Base-by-base conservation (phyloP, 1,284 basidiomycete species). In the Cryptococcus wingfieldii region DNA sequence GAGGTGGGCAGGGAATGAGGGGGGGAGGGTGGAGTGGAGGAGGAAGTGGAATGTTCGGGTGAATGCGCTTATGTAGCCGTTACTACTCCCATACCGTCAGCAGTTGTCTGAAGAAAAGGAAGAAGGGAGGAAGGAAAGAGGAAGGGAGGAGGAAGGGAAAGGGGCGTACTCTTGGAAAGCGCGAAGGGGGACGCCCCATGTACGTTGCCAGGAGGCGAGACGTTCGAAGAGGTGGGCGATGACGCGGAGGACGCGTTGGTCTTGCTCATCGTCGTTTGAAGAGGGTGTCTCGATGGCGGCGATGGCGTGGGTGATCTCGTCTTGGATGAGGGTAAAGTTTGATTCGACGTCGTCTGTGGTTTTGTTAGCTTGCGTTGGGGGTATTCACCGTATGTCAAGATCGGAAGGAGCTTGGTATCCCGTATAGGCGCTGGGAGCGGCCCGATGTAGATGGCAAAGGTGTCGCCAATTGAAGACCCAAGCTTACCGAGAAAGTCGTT, bases 171-270 rank as follows among this genome's bases (percentile, higher is more conserved):
- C 65, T 38, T 70, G 63, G 23, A 75, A 66, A 1, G 62, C 42
- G 4, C 42, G 14, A 2, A 44, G 42, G 25, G 42, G 42, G 19
- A 44, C 18, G 12, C 42, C 42, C 42, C 42, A 44, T 25, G 42
- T 25, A 6, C 42, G 58, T 48, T 76, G 73, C 77, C 77, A 78
- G 1, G 61, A 41, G 0, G 67, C 63, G 25, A 73, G 50, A 12
- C 72, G 60, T 23, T 75, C 72, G 14, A 77, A 58, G 45, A 75
- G 50, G 41, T 71, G 67, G 4, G 52, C 58, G 65, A 74, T 69
- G 42, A 65, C 50, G 4, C 10, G 18, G 14, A 44, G 25, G 46
- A 47, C 28, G 19, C 12, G 13, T 8, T 28, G 16, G 47, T 49
- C 28, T 19, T 19, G 18, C 12, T 47, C 25, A 53, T 38, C 62